A percentile compares a stretch with the other conserved stretches of the same genome.
Conservation (phyloP, 495 filamentous ascomycete species). For the Coniosporium apollinis region DNA sequence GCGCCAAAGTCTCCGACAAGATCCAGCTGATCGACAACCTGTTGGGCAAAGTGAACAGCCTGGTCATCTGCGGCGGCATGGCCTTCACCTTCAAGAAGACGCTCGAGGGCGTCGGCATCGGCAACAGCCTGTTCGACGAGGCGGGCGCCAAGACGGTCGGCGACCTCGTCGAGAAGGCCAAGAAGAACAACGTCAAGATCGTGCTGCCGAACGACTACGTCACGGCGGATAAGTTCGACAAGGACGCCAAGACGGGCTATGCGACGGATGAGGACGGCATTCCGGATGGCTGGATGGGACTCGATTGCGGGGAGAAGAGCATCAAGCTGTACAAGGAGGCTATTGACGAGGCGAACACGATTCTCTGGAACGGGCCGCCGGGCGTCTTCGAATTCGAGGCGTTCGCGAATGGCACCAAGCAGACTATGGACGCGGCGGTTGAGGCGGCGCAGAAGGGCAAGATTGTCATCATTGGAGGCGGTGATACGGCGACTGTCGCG, state of each 20-base stretch:
- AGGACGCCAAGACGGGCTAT: conserved; percentile 61
- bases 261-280: conserved; percentile 84
- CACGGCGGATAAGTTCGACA: conserved; percentile 85
- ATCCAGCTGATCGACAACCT: conserved; percentile 99
- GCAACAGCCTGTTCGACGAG: conserved; percentile 87
- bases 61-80: conserved; percentile 97
- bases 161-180: conserved; percentile 82
- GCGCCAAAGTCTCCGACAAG: conserved; percentile 98
- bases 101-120: conserved; percentile 74
- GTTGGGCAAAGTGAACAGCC: conserved; percentile 86
- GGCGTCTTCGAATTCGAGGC: conserved; percentile 95
- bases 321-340: conserved; percentile 69
- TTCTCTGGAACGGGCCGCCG: conserved; percentile 94
- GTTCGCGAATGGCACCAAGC: conserved; percentile 83
- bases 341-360: conserved; percentile 80
- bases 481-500: conserved; percentile 94
- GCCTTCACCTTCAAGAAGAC: conserved; percentile 99
- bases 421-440: conserved; percentile 73
- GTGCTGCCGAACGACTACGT: conserved; percentile 91
- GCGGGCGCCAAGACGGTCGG: conserved; percentile 83
- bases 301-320: conserved; percentile 83
- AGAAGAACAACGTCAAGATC: conserved; percentile 86
- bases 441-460: conserved; percentile 59
- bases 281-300: conserved; percentile 91
- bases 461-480: conserved; percentile 95